These are phyloP conservation scores for Saprolegnia diclina DNA, from an alignment of 352 stramenopile genomes.

Conservation along the genomic window DNA sequence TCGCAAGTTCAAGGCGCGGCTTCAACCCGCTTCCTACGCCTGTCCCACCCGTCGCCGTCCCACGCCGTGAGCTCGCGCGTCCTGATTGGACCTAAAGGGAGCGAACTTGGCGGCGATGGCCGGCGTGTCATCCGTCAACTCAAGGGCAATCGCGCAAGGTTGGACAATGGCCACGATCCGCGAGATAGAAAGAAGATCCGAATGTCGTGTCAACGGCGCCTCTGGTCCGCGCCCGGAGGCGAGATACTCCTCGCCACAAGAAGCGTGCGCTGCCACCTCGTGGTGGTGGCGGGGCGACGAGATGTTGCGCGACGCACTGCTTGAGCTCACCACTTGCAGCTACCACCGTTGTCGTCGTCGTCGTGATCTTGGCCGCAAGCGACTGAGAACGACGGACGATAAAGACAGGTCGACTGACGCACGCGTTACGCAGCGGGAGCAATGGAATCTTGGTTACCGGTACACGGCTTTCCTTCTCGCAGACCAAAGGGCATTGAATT, in stretches of 20 bases:
- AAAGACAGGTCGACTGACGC: background rate
- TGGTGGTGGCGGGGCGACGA: background rate
- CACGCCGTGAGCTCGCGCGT: background rate
- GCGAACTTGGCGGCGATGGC: background rate
- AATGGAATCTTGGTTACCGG: slow-evolving; percentile 6
- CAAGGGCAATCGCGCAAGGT: slow-evolving; percentile 7
- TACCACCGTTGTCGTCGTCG: too few relatives aligned
- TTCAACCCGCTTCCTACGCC: slow-evolving; percentile 2
- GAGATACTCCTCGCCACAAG: too few relatives aligned
- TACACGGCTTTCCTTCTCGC: background rate
- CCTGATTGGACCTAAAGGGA: background rate
- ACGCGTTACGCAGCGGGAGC: background rate
- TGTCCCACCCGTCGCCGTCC: slow-evolving; percentile 4
- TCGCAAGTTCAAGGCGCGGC: slow-evolving; percentile 5
- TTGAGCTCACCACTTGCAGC: too few relatives aligned
- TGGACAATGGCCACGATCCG: slow-evolving; percentile 4
- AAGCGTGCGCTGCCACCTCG: background rate
- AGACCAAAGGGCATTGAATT: background rate
- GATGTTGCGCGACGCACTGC: background rate
- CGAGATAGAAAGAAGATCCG: too few relatives aligned
- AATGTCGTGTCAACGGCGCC: background rate
- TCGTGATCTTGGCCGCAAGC: too few relatives aligned
- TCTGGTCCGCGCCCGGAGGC: background rate
- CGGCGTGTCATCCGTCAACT: slow-evolving; percentile 15
- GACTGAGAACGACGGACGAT: background rate